A percentile compares a stretch with the other conserved stretches of the same genome.
Evolutionary conservation across 2,329 filamentous ascomycete genomes (phyloP).

Genomic region (Lachnellula arida): DNA sequence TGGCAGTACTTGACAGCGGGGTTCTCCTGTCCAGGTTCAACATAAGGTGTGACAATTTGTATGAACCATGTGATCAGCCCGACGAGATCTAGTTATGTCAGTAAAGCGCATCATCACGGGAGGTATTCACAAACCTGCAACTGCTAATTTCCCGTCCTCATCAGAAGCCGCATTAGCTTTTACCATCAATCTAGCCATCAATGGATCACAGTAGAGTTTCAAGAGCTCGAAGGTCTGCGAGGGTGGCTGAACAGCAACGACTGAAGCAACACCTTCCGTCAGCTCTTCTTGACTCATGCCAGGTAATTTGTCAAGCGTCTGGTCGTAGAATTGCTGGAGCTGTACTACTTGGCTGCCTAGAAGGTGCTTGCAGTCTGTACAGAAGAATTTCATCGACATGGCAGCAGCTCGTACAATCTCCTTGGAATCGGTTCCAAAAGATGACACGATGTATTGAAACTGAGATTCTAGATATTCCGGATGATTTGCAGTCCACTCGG

Average conservation of each 20-base stretch:
- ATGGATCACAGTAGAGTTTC: constrained; percentile 88
- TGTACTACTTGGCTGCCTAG: constrained; percentile 79
- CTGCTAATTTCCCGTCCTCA: constrained; percentile 75
- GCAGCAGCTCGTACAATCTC: constrained; percentile 91
- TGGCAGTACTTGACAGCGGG: constrained; percentile 95
- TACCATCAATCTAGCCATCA: constrained; percentile 78
- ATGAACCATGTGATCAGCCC: constrained; percentile 90
- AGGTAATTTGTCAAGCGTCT: constrained; percentile 80
- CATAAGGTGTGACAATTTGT: constrained; percentile 69
- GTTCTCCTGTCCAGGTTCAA: constrained; percentile 68
- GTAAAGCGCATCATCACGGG: background rate
- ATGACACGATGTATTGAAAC: constrained; percentile 91
- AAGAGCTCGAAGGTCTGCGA: constrained; percentile 78
- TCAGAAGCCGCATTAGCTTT: constrained; percentile 83
- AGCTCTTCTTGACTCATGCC: constrained; percentile 89
- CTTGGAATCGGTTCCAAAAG: constrained; percentile 81
- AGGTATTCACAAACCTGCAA: constrained; percentile 60
- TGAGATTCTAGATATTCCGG: constrained; percentile 89
- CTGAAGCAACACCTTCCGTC: constrained; percentile 89
- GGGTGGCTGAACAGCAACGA: constrained; percentile 80
- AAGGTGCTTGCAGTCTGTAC: constrained; percentile 85
- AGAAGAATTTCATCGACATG: constrained; percentile 94
- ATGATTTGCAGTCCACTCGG: constrained; percentile 94
- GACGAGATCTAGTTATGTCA: constrained; percentile 62
- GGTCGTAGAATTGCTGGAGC: constrained; percentile 87